These are phyloP conservation scores for Narthecium ossifragum DNA, from an alignment of 106 monocot genomes.

Conservation along the genomic window DNA sequence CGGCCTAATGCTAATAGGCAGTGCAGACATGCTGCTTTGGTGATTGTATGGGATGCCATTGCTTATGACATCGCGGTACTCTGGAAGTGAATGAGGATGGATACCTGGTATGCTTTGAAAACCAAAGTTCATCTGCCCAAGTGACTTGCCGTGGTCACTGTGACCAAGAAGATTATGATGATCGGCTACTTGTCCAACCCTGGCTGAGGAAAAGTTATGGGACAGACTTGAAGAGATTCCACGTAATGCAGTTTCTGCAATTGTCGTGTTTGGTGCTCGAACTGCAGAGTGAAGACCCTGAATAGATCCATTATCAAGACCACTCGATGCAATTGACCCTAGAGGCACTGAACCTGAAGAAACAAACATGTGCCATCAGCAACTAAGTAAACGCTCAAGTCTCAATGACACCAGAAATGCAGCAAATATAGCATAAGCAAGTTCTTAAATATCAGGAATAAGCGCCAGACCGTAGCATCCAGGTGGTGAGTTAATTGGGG, in stretches of 20 bases:
- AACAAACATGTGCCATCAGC: constrained; percentile 4
- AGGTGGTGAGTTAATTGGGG: constrained; percentile 24
- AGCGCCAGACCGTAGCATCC: constrained; percentile 14
- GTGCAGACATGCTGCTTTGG: constrained; percentile 25
- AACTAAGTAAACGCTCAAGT: background rate
- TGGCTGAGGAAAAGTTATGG: constrained; percentile 15
- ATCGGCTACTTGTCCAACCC: constrained; percentile 13
- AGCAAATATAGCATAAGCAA: constrained; percentile 1
- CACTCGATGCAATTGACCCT: constrained; percentile 25
- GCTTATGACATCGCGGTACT: constrained; percentile 39
- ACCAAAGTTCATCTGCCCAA: constrained; percentile 47
- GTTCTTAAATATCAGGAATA: background rate
- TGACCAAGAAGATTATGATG: constrained; percentile 21
- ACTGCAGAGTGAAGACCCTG: constrained; percentile 30
- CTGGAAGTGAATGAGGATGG: constrained; percentile 70
- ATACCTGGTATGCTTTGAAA: constrained; percentile 37
- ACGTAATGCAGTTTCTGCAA: constrained; percentile 24
- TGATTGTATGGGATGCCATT: constrained; percentile 41
- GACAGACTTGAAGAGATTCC: constrained; percentile 8
- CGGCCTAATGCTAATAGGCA: constrained; percentile 38
- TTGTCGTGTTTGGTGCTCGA: constrained; percentile 31
- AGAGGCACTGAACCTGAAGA: constrained; percentile 26
- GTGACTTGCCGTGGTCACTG: constrained; percentile 39
- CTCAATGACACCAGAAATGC: background rate
- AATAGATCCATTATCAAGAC: constrained; percentile 34